A percentile compares a stretch with the other conserved stretches of the same genome.
Conservation (phyloP, 345 rosid genomes). For the Nephelium lappaceum region DNA sequence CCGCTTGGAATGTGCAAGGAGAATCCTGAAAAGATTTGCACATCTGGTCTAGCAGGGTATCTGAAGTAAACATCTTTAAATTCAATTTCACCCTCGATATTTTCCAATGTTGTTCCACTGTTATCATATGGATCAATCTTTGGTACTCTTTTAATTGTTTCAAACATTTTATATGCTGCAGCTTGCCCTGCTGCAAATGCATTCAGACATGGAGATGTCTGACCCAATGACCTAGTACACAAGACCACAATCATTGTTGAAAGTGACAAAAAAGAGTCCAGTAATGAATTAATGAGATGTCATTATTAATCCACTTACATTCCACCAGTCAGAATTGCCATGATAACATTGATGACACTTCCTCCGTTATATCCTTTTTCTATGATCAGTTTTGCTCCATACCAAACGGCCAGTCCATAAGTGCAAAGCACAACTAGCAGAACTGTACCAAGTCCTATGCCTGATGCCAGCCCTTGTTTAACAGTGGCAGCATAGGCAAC, state of each 20-base stretch:
- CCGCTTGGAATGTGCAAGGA: conserved; percentile 54
- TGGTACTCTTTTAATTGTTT: conserved; percentile 59
- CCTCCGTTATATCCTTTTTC: conserved; percentile 76
- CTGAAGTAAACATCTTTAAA: conserved; percentile 62
- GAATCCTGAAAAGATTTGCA: conserved; percentile 65
- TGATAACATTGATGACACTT: conserved; percentile 65
- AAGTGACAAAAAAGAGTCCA: not conserved
- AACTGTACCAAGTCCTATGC: conserved; percentile 62
- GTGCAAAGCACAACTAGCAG: conserved; percentile 44
- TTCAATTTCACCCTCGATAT: conserved; percentile 59
- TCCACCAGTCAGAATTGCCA: conserved; percentile 73
- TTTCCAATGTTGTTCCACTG: conserved; percentile 47
- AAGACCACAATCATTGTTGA: not conserved
- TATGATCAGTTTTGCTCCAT: conserved; percentile 65
- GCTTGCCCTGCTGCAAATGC: conserved; percentile 73
- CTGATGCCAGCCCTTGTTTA: conserved; percentile 75
- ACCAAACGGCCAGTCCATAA: conserved; percentile 75
- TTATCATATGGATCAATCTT: conserved; percentile 53
- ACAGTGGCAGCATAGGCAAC: conserved; percentile 55
- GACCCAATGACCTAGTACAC: conserved; percentile 55
- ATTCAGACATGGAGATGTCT: conserved; percentile 61
- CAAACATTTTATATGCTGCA: conserved; percentile 75
- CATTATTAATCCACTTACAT: conserved; percentile 45
- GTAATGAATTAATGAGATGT: not conserved
- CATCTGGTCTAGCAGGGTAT: conserved; percentile 75